These are phyloP conservation scores for Lasiosphaeria hispida DNA, from an alignment of 495 filamentous ascomycete genomes.

Conservation along the genomic window DNA sequence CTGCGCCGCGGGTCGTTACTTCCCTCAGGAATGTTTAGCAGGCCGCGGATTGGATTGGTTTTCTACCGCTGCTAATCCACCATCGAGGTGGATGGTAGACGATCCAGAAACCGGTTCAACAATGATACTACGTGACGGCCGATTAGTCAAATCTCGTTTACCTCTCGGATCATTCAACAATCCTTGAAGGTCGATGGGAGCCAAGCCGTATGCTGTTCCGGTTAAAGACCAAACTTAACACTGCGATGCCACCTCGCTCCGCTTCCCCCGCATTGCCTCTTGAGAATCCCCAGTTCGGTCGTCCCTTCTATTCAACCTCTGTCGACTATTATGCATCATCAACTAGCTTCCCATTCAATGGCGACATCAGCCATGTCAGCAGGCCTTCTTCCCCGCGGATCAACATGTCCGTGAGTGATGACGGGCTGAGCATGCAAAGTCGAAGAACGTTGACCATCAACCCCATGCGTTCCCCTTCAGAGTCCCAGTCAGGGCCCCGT, in stretches of 20 bases:
- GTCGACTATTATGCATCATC: slow-evolving; percentile 1
- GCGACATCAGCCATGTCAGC: no score
- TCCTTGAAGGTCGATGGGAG: slow-evolving; percentile 5
- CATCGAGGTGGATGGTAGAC: no score
- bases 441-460: no score
- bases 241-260: slow-evolving; percentile 16
- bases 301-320: neutral
- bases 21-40: neutral
- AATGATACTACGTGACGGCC: no score
- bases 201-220: slow-evolving; percentile 14
- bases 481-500: neutral
- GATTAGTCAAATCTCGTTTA: neutral
- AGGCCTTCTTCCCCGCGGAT: no score
- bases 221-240: slow-evolving; percentile 22
- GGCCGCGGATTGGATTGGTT: no score
- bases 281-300: neutral
- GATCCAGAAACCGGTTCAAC: no score
- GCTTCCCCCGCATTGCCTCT: slow-evolving; percentile 13
- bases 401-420: no score
- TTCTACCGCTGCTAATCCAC: neutral
- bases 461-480: no score
- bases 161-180: neutral
- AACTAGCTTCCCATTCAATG: neutral
- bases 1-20: neutral
- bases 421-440: neutral